phyloP scores from a whole-genome alignment of 2,329 filamentous ascomycete species.

The Sporothrix pallida region DNA sequence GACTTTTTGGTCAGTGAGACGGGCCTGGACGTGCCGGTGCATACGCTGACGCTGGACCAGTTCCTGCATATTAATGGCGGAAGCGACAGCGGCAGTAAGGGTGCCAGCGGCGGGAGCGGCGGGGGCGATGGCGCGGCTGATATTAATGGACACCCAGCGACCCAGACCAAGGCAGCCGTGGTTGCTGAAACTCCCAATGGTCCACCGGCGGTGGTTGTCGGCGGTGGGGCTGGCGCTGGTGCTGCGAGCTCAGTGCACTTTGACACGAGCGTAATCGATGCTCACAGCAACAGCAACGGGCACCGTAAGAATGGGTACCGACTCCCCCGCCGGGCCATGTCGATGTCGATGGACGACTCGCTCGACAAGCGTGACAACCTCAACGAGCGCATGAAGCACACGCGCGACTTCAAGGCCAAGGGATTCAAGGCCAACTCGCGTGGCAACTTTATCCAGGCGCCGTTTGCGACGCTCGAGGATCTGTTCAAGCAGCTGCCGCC shows the following conservation, averaged over 20 bases:
- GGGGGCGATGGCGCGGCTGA: neutral
- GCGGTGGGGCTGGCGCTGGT: neutral
- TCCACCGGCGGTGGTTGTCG: constrained; percentile 24
- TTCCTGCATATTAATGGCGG: constrained; percentile 82
- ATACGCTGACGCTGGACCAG: constrained; percentile 92
- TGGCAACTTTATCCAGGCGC: constrained; percentile 92
- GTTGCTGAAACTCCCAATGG: neutral
- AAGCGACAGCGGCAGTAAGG: constrained; percentile 30
- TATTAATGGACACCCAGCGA: neutral
- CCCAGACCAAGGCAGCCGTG: neutral
- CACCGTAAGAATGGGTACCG: constrained; percentile 29
- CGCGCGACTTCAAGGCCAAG: constrained; percentile 89
- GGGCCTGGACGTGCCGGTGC: constrained; percentile 93
- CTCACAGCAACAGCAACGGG: constrained; percentile 19
- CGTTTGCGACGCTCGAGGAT: constrained; percentile 93
- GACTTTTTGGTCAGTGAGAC: constrained; percentile 98
- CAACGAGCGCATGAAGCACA: constrained; percentile 94
- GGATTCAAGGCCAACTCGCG: constrained; percentile 96
- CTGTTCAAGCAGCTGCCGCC: constrained; percentile 85
- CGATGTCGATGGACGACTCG: constrained; percentile 54
- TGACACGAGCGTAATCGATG: constrained; percentile 39
- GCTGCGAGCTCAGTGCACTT: constrained; percentile 10
- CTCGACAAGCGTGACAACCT: constrained; percentile 44
- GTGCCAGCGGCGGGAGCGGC: constrained; percentile 39
- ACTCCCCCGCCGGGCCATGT: constrained; percentile 57